These are phyloP conservation scores for Penicillium vulpinum DNA, from an alignment of 2,329 filamentous ascomycete genomes.

Conservation along the genomic window DNA sequence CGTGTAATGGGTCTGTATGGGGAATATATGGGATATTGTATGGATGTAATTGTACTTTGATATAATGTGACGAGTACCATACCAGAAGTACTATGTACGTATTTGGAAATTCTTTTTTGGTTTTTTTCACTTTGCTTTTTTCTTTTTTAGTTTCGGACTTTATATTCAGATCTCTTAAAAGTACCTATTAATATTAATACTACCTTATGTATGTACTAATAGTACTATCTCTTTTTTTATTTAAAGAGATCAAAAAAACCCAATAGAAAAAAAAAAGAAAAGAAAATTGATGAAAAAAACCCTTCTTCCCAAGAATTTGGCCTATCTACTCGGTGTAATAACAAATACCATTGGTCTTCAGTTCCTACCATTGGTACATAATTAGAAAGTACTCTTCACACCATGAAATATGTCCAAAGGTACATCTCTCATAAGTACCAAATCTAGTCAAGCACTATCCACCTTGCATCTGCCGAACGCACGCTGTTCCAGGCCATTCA, in stretches of 20 bases:
- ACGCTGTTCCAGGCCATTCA: conserved; percentile 22
- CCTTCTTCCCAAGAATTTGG: not conserved
- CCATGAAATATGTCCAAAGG: not conserved
- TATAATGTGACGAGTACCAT: conserved; percentile 8
- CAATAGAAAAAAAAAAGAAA: not conserved
- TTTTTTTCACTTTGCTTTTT: not conserved
- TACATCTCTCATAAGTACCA: conserved; percentile 3
- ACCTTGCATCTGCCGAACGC: conserved; percentile 22
- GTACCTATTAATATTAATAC: too few species aligned
- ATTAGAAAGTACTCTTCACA: not conserved
- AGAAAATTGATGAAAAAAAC: not conserved
- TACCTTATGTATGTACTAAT: too few species aligned
- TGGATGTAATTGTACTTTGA: not conserved
- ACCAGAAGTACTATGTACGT: not conserved
- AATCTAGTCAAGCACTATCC: not conserved
- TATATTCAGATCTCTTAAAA: too few species aligned
- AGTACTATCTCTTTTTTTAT: too few species aligned
- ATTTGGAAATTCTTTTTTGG: not conserved
- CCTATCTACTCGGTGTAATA: not conserved
- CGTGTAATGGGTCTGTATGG: conserved; percentile 16
- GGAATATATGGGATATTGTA: too few species aligned
- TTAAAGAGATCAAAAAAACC: not conserved
- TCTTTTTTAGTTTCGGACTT: not conserved
- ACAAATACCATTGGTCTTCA: not conserved
- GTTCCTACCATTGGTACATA: not conserved